Evolutionary conservation across 2,329 filamentous ascomycete genomes (phyloP).

Genomic region (Colletotrichum aenigma): DNA sequence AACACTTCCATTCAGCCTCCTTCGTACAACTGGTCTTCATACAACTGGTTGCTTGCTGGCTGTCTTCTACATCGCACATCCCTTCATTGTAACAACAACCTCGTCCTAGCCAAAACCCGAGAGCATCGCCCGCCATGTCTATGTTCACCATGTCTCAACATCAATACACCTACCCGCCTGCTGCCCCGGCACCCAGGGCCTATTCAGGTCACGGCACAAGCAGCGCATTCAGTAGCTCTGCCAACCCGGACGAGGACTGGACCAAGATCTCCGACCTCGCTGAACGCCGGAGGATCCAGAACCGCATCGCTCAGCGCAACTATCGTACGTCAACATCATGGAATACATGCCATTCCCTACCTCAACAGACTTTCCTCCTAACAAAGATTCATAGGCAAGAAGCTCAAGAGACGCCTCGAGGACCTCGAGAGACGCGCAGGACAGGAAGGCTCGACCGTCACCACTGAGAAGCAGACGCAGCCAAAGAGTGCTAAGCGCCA

Average conservation of each 20-base stretch:
- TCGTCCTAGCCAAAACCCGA: neutral
- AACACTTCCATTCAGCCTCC: neutral
- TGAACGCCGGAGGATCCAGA: slow-evolving; percentile 92
- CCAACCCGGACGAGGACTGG: slow-evolving; percentile 97
- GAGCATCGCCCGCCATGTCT: slow-evolving; percentile 17
- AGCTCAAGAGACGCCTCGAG: slow-evolving; percentile 88
- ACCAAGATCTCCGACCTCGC: slow-evolving; percentile 98
- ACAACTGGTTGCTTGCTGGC: neutral
- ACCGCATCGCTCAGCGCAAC: slow-evolving; percentile 96
- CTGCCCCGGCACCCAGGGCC: slow-evolving; percentile 61
- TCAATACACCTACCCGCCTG: slow-evolving; percentile 41
- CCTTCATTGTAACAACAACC: neutral
- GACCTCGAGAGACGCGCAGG: slow-evolving; percentile 82
- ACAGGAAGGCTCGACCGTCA: slow-evolving; percentile 46
- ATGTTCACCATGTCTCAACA: slow-evolving; percentile 51
- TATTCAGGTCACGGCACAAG: slow-evolving; percentile 79
- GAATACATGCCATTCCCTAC: slow-evolving; percentile 22
- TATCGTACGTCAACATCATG: slow-evolving; percentile 72
- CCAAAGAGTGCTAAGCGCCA: slow-evolving; percentile 47
- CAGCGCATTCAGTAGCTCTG: slow-evolving; percentile 92
- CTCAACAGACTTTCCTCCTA: neutral
- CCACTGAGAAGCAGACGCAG: slow-evolving; percentile 41
- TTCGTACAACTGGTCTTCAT: neutral
- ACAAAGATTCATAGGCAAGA: slow-evolving; percentile 68
- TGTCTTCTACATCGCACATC: neutral